Evolutionary conservation across 1,284 basidiomycete genomes (phyloP).

Genomic region (Rhizoctonia solani): DNA sequence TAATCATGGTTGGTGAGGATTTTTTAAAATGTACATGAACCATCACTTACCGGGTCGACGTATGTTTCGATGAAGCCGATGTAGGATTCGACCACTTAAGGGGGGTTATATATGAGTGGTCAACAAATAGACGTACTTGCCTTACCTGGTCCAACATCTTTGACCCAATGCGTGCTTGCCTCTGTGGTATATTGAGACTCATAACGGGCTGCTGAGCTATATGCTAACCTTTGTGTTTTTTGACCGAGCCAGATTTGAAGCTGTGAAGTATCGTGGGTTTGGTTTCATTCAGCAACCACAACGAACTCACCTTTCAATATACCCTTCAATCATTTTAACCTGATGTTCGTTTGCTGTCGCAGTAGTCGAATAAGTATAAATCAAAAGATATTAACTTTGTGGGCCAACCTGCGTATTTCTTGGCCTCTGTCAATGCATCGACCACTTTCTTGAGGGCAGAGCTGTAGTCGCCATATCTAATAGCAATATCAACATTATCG

Average conservation of each 20-base stretch:
- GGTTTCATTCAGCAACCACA: neutral
- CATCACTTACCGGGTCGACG: constrained; percentile 71
- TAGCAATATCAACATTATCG: constrained; percentile 55
- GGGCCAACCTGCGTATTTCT: constrained; percentile 42
- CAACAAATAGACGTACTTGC: too few species aligned
- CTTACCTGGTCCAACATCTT: constrained; percentile 68
- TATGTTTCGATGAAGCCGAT: constrained; percentile 75
- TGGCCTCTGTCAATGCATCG: constrained; percentile 61
- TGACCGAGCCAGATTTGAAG: constrained; percentile 76
- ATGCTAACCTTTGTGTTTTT: constrained; percentile 62
- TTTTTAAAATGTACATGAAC: neutral
- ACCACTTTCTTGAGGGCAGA: constrained; percentile 58
- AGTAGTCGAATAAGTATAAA: neutral
- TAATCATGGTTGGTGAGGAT: neutral
- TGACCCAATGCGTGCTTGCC: constrained; percentile 78
- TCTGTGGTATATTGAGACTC: constrained; percentile 42
- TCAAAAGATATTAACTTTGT: neutral
- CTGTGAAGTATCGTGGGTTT: constrained; percentile 45
- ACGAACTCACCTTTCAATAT: constrained; percentile 70
- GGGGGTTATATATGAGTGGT: neutral
- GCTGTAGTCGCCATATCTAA: constrained; percentile 69
- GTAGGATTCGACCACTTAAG: constrained; percentile 78
- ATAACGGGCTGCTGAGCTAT: neutral
- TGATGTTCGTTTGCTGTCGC: constrained; percentile 70
- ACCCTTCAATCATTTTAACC: constrained; percentile 71